Conservation (phyloP, 768 basidiomycete species). For the Serpula lacrymans region DNA sequence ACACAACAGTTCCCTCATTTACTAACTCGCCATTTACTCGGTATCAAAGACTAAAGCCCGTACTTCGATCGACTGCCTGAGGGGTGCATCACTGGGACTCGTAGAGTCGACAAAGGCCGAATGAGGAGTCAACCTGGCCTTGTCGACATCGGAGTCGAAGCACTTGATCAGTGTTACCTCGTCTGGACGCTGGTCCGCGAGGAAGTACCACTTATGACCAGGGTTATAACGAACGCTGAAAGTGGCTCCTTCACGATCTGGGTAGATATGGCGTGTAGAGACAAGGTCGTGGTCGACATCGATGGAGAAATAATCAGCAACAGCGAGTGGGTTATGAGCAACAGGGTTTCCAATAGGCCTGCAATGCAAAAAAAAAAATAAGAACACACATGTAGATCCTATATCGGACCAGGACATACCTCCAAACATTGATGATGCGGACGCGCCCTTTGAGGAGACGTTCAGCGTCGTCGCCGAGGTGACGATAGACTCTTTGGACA, state of each 20-base stretch:
- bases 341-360: slow-evolving; percentile 37
- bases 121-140: slow-evolving; percentile 41
- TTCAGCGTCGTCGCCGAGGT: slow-evolving; percentile 39
- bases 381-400: background rate
- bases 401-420: slow-evolving; percentile 11
- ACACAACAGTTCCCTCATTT: too few relatives aligned
- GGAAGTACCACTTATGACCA: slow-evolving; percentile 37
- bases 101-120: slow-evolving; percentile 37
- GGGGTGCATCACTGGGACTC: slow-evolving; percentile 31
- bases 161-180: slow-evolving; percentile 43
- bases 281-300: slow-evolving; percentile 35
- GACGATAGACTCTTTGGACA: slow-evolving; percentile 33
- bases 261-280: slow-evolving; percentile 33
- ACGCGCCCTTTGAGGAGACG: slow-evolving; percentile 37
- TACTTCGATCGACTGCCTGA: slow-evolving; percentile 43
- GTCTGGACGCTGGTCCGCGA: slow-evolving; percentile 37
- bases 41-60: slow-evolving; percentile 40
- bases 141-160: slow-evolving; percentile 39
- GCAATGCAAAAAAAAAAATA: too few relatives aligned
- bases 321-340: slow-evolving; percentile 38
- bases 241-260: slow-evolving; percentile 30
- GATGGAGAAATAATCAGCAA: slow-evolving; percentile 38
- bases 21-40: too few relatives aligned
- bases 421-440: slow-evolving; percentile 47
- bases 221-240: slow-evolving; percentile 35